Evolutionary conservation across 139 green algal species (phyloP), one percentile per base, ranked within the genome.

Genomic region (Chlorella vulgaris): DNA sequence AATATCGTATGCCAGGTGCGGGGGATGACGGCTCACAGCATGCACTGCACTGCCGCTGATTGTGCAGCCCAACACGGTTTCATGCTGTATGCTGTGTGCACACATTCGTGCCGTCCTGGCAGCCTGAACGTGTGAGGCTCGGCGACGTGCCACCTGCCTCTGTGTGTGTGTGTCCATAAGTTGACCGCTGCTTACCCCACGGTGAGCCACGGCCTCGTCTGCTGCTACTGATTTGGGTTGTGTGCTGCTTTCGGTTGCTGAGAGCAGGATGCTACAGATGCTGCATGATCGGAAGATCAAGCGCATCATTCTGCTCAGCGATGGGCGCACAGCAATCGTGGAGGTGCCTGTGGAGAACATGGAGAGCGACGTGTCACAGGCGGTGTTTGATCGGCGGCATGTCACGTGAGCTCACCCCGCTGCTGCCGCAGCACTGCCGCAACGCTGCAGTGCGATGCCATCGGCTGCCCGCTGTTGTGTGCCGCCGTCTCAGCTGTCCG

Each of bases 301-400:
- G 85, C 80, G 91, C 10, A 71, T 96, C 7, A 85, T 85, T 2
- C 69, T 96, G 29, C 69, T 96, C 83, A 81, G 61, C 3, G 90
- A 94, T 66, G 91, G 91, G 31, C 87, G 84, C 76, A 71, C 88
- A 35, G 92, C 92, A 26, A 89, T 96, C 10, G 92, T 93, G 29
- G 92, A 96, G 84, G 89, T 91, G 39, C 88, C 88, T 3, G 85
- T 90, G 35, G 76, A 87, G 40, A 87, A 87, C 55, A 91, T 74
- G 43, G 81, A 85, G 35, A 78, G 53, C 24, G 78, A 88, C 55
- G 74, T 71, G 21, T 62, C 60, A 7, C 81, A 68, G 35, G 47
- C 79, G 7, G 42, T 7, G 0, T 79, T 88, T 50, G 74, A 91
- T 68, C 76, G 84, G 0, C 35, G 69, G 13, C 66, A 89, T 43